Percentiles rank a stretch among this genome's conserved stretches.
phyloP scores from a whole-genome alignment of 2,329 filamentous ascomycete genomes.

The Ceratocystis papillata region DNA sequence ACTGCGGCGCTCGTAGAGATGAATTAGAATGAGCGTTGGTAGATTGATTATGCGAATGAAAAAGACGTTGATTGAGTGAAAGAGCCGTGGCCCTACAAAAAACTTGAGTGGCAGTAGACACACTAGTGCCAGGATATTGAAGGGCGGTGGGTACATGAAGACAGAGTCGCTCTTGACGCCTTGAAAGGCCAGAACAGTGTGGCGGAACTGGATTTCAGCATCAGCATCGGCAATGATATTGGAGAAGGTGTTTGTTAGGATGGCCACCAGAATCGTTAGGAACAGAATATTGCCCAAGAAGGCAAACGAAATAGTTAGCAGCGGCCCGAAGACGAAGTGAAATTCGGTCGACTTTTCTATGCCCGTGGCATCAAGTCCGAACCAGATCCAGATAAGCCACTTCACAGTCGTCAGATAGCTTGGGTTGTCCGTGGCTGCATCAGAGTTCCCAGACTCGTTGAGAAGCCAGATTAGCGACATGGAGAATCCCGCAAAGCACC shows the following conservation, averaged over 20 bases:
- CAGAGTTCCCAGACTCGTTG: constrained; percentile 24
- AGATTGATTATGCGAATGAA: constrained; percentile 53
- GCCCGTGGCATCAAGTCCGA: constrained; percentile 55
- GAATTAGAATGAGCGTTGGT: constrained; percentile 51
- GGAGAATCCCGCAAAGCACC: constrained; percentile 61
- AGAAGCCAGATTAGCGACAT: constrained; percentile 58
- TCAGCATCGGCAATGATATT: constrained; percentile 58
- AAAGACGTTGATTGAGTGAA: constrained; percentile 61
- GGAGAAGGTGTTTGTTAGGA: constrained; percentile 61
- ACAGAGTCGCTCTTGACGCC: constrained; percentile 63
- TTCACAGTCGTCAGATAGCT: constrained; percentile 51
- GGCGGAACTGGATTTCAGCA: constrained; percentile 60
- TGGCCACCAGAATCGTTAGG: constrained; percentile 62
- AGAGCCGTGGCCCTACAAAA: constrained; percentile 49
- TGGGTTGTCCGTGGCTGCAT: constrained; percentile 29
- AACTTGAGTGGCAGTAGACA: constrained; percentile 56
- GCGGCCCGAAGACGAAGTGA: constrained; percentile 55
- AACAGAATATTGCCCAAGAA: constrained; percentile 67
- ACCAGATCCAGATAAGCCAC: constrained; percentile 75
- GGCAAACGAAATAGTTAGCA: constrained; percentile 60
- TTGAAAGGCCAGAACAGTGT: constrained; percentile 61
- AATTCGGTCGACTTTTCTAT: constrained; percentile 46
- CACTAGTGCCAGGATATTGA: constrained; percentile 56
- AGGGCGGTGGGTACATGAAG: constrained; percentile 58
- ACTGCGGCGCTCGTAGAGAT: constrained; percentile 48